phyloP scores from a whole-genome alignment of 2,329 filamentous ascomycete species.

The Cladosporium halotolerans region DNA sequence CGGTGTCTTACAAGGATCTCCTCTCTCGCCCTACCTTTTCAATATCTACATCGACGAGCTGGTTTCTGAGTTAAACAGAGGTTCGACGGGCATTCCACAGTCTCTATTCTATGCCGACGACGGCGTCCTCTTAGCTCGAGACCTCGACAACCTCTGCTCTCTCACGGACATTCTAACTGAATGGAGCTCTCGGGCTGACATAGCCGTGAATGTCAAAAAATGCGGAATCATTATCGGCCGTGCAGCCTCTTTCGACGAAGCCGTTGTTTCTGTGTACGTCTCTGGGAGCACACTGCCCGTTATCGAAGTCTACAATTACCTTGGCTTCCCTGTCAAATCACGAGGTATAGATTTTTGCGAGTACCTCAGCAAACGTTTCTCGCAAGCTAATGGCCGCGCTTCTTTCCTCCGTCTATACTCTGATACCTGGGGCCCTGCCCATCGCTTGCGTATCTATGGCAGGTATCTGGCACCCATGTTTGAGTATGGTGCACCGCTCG shows the following conservation, averaged over 20 bases:
- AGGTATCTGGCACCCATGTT: no score
- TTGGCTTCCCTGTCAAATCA: neutral
- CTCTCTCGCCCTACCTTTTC: neutral
- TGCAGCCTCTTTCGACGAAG: neutral
- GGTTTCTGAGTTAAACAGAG: neutral
- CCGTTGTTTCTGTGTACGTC: neutral
- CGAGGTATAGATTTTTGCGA: neutral
- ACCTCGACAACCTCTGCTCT: neutral
- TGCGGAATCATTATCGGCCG: neutral
- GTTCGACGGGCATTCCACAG: neutral
- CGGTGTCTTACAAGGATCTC: neutral
- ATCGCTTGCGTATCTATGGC: no score
- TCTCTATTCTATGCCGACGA: neutral
- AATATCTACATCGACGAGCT: slow-evolving; percentile 1
- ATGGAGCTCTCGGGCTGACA: neutral
- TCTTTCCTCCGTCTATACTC: no score
- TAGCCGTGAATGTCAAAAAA: neutral
- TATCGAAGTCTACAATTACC: neutral
- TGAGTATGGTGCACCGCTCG: no score
- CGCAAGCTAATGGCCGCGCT: neutral
- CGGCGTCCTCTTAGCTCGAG: slow-evolving; percentile 1
- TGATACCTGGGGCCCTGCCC: no score
- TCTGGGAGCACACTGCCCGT: neutral
- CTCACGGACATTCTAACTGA: neutral
- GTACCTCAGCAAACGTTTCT: neutral